These are phyloP conservation scores for Plasmopara viticola DNA, from an alignment of 352 stramenopile species.

Conservation along the genomic window DNA sequence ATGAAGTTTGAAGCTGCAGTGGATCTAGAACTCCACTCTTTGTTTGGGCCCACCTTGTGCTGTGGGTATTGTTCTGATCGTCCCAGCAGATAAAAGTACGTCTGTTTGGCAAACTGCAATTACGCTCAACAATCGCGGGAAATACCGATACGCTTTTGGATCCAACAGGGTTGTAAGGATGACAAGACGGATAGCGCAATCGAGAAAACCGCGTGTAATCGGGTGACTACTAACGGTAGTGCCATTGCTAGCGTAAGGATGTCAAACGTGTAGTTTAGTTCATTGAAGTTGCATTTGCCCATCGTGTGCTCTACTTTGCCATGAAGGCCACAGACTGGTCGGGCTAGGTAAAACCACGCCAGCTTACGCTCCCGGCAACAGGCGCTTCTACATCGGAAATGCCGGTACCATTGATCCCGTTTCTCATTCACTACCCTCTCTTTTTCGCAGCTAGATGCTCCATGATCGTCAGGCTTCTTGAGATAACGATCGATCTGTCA, in stretches of 20 bases:
- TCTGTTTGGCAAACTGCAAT: slow-evolving; percentile 8
- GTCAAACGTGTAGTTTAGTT: slow-evolving; percentile 74
- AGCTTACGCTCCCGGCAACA: slow-evolving; percentile 64
- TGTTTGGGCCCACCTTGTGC: slow-evolving; percentile 22
- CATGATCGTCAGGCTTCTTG: too few relatives aligned
- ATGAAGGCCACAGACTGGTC: slow-evolving; percentile 78
- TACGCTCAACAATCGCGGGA: slow-evolving; percentile 29
- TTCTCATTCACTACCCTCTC: too few relatives aligned
- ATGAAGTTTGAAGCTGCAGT: slow-evolving; percentile 45
- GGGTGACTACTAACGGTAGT: slow-evolving; percentile 67
- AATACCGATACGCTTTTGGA: slow-evolving; percentile 33
- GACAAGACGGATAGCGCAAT: slow-evolving; percentile 9
- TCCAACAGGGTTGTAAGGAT: slow-evolving; percentile 11
- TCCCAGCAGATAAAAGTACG: slow-evolving; percentile 19
- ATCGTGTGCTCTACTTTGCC: slow-evolving; percentile 64
- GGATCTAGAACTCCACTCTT: slow-evolving; percentile 47
- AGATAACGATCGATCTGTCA: too few relatives aligned
- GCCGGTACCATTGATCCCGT: too few relatives aligned
- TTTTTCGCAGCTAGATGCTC: too few relatives aligned
- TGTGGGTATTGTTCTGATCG: slow-evolving; percentile 41
- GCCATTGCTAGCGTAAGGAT: slow-evolving; percentile 68
- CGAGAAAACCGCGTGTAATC: slow-evolving; percentile 43
- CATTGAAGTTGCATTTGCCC: slow-evolving; percentile 65
- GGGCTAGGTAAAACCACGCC: slow-evolving; percentile 57
- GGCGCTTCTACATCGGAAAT: too few relatives aligned